Evolutionary conservation across 2,329 filamentous ascomycete genomes (phyloP).

Genomic region (Fusarium sp.): DNA sequence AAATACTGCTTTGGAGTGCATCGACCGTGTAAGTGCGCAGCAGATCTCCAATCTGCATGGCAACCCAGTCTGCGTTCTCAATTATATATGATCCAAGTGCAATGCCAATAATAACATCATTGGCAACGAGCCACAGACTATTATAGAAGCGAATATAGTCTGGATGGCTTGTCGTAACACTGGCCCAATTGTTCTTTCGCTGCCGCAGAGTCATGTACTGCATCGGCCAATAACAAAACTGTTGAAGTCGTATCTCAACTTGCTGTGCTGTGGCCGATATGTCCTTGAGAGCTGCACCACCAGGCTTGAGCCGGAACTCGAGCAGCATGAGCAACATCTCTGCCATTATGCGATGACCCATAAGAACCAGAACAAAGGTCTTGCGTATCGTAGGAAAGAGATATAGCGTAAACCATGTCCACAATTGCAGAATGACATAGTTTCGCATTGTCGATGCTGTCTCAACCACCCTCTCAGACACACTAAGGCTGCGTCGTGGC

Average conservation of each 20-base stretch:
- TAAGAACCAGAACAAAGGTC: constrained; percentile 79
- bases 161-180: constrained; percentile 92
- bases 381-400: constrained; percentile 80
- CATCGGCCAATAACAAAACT: constrained; percentile 99
- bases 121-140: constrained; percentile 96
- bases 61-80: constrained; percentile 89
- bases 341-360: constrained; percentile 82
- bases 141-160: constrained; percentile 99
- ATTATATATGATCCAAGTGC: constrained; percentile 96
- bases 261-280: constrained; percentile 97
- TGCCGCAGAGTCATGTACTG: constrained; percentile 93
- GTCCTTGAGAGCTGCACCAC: constrained; percentile 89
- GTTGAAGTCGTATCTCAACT: constrained; percentile 94
- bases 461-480: constrained; percentile 93
- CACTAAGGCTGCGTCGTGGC: constrained; percentile 85
- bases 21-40: constrained; percentile 87
- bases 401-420: constrained; percentile 78
- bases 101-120: constrained; percentile 98
- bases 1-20: constrained; percentile 87
- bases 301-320: constrained; percentile 84
- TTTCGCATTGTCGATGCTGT: constrained; percentile 89
- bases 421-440: constrained; percentile 74
- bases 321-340: constrained; percentile 82
- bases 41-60: constrained; percentile 79
- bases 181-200: constrained; percentile 92